These are phyloP conservation scores for Lunasporangiospora selenospora DNA, from an alignment of 192 early-diverging fungal genomes.

Conservation along the genomic window DNA sequence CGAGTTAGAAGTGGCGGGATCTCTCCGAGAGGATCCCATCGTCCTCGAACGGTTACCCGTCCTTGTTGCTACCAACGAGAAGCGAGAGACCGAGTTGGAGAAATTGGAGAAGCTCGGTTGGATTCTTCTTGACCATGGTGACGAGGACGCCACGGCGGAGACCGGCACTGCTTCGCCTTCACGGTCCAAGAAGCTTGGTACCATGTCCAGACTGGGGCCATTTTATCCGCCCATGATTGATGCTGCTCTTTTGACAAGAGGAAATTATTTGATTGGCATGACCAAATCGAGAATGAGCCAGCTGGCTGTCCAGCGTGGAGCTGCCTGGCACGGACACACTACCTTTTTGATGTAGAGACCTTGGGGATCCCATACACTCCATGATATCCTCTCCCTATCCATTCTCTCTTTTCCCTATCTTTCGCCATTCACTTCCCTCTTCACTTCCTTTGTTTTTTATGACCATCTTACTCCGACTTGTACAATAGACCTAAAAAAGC, in stretches of 20 bases:
- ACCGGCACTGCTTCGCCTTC: constrained; percentile 2
- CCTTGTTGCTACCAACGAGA: constrained; percentile 35
- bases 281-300: constrained; percentile 32
- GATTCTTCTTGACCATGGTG: constrained; percentile 41
- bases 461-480: no score
- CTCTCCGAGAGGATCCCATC: constrained; percentile 2
- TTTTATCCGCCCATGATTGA: constrained; percentile 39
- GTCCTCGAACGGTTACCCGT: constrained; percentile 15
- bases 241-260: constrained; percentile 36
- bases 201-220: constrained; percentile 11
- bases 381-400: neutral
- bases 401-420: neutral
- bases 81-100: constrained; percentile 9
- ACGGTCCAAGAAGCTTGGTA: constrained; percentile 30
- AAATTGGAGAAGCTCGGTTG: constrained; percentile 30
- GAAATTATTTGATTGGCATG: constrained; percentile 41
- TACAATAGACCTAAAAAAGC: no score
- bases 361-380: neutral
- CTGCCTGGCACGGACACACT: constrained; percentile 25
- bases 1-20: neutral
- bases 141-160: constrained; percentile 16
- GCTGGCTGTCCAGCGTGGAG: constrained; percentile 23
- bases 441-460: neutral
- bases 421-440: neutral
- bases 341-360: constrained; percentile 29